Evolutionary conservation across 768 basidiomycete species (phyloP).

Genomic region (Panaeolus papilionaceus): DNA sequence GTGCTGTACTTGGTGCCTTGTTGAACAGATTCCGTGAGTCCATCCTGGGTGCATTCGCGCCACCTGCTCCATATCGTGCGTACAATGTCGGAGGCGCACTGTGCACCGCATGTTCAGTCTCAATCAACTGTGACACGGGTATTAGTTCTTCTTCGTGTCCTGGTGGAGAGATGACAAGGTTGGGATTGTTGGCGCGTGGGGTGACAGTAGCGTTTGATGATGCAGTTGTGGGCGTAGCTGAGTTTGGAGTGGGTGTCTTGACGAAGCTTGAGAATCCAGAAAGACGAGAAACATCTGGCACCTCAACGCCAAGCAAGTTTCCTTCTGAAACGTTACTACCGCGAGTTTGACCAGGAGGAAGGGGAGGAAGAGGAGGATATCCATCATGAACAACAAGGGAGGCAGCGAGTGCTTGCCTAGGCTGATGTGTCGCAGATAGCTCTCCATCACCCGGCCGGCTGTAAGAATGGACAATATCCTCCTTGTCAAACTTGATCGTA

Average conservation of each 20-base stretch:
- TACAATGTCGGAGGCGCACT: slow-evolving; percentile 54
- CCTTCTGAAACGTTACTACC: slow-evolving; percentile 28
- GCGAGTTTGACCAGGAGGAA: slow-evolving; percentile 26
- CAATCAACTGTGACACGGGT: slow-evolving; percentile 37
- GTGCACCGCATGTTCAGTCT: slow-evolving; percentile 41
- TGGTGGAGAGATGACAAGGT: slow-evolving; percentile 10
- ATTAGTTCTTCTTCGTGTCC: slow-evolving; percentile 34
- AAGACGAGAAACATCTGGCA: slow-evolving; percentile 24
- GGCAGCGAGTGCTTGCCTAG: slow-evolving; percentile 46
- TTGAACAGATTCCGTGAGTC: slow-evolving; percentile 48
- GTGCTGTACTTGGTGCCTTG: slow-evolving; percentile 28
- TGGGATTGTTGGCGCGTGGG: background rate
- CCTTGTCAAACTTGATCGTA: slow-evolving; percentile 78
- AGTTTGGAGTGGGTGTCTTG: background rate
- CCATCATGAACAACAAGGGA: slow-evolving; percentile 30
- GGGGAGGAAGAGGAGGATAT: slow-evolving; percentile 41
- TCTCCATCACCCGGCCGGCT: slow-evolving; percentile 59
- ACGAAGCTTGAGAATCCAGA: slow-evolving; percentile 15
- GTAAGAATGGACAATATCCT: slow-evolving; percentile 81
- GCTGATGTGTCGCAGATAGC: slow-evolving; percentile 53
- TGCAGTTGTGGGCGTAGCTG: slow-evolving; percentile 11
- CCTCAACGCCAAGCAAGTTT: slow-evolving; percentile 38
- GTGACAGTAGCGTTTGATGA: background rate
- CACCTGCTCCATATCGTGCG: slow-evolving; percentile 35
- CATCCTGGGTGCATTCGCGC: slow-evolving; percentile 29